These are phyloP conservation scores for Geotrichum cucujoidarum DNA, from an alignment of 1,139 yeast species.

Conservation along the genomic window DNA sequence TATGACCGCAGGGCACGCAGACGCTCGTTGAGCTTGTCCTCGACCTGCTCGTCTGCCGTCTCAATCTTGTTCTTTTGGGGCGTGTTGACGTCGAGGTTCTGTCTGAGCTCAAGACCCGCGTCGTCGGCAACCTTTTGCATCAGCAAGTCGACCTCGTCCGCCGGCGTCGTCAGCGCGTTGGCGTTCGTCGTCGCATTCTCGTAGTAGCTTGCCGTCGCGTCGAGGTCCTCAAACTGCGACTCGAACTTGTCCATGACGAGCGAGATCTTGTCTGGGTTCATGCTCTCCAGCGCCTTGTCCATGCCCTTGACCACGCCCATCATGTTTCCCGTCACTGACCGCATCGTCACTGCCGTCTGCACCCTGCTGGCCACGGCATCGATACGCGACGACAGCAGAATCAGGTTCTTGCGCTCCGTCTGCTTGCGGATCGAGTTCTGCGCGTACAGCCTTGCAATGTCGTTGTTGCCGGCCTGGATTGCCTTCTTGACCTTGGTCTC, in stretches of 20 bases:
- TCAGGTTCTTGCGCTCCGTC: slow-evolving; percentile 76
- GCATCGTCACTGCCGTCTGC: slow-evolving; percentile 96
- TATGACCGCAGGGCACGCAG: slow-evolving; percentile 67
- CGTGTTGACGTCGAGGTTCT: slow-evolving; percentile 53
- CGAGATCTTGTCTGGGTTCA: slow-evolving; percentile 86
- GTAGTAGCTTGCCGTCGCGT: slow-evolving; percentile 88
- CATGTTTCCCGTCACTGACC: slow-evolving; percentile 91
- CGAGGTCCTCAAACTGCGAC: slow-evolving; percentile 90
- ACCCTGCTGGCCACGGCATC: slow-evolving; percentile 96
- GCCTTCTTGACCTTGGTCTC: slow-evolving; percentile 87
- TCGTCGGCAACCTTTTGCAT: slow-evolving; percentile 96
- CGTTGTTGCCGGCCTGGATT: slow-evolving; percentile 77
- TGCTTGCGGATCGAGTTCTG: slow-evolving; percentile 92
- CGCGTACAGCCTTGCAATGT: slow-evolving; percentile 90
- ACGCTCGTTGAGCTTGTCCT: slow-evolving; percentile 82
- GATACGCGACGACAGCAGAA: slow-evolving; percentile 79
- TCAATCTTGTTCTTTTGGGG: slow-evolving; percentile 38
- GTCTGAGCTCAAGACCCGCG: slow-evolving; percentile 91
- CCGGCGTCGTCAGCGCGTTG: slow-evolving; percentile 85
- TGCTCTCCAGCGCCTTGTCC: slow-evolving; percentile 93
- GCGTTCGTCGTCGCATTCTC: slow-evolving; percentile 86
- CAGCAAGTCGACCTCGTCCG: slow-evolving; percentile 88
- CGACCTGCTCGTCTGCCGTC: slow-evolving; percentile 60
- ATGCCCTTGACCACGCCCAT: slow-evolving; percentile 86
- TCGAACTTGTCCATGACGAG: slow-evolving; percentile 97